These are phyloP conservation scores for Maudiozyma turicensis DNA, from an alignment of 805 yeast genomes.

Conservation along the genomic window DNA sequence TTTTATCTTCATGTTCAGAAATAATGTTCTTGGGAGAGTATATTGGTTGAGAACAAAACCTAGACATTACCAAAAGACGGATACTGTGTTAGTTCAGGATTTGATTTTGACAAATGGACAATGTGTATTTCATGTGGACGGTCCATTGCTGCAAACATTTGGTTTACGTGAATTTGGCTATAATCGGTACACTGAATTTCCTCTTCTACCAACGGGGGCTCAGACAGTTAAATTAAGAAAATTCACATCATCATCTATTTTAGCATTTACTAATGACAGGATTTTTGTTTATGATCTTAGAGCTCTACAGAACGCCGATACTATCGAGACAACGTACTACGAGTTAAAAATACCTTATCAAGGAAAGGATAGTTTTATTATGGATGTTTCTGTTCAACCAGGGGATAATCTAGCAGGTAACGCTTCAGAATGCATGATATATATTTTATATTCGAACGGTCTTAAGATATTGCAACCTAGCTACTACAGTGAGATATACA, in stretches of 20 bases:
- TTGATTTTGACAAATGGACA: too few relatives aligned
- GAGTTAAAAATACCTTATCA: slow-evolving; percentile 14
- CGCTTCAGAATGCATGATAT: slow-evolving; percentile 1
- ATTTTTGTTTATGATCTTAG: neutral
- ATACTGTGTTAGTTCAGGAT: too few relatives aligned
- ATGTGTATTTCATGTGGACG: slow-evolving; percentile 1
- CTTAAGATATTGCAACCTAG: slow-evolving; percentile 14
- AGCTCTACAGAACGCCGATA: neutral
- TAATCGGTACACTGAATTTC: neutral
- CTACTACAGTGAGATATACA: slow-evolving; percentile 14
- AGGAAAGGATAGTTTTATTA: slow-evolving; percentile 11
- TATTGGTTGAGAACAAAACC: too few relatives aligned
- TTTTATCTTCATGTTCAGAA: too few relatives aligned
- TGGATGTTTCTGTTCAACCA: slow-evolving; percentile 10
- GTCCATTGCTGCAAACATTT: neutral
- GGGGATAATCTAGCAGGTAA: neutral
- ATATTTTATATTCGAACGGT: slow-evolving; percentile 18
- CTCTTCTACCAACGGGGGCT: neutral
- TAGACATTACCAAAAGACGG: too few relatives aligned
- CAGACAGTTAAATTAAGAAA: slow-evolving; percentile 1
- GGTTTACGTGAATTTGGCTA: neutral
- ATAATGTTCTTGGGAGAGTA: too few relatives aligned
- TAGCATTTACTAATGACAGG: slow-evolving; percentile 1
- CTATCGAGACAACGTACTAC: neutral
- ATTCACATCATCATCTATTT: neutral